Conservation (phyloP, 768 basidiomycete genomes). For the Collybia sp. region DNA sequence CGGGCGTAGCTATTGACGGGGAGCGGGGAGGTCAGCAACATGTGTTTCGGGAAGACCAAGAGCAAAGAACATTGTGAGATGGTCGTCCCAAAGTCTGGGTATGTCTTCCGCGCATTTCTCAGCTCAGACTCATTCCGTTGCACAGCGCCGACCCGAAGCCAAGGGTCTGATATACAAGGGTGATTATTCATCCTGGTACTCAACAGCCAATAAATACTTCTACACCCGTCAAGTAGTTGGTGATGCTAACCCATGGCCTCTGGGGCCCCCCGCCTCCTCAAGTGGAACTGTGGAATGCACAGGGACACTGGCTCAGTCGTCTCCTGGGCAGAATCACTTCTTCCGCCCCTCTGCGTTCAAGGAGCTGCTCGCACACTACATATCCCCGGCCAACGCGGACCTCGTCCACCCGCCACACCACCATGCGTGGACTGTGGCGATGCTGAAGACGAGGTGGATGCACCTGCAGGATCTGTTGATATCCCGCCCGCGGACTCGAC, state of each 20-base stretch:
- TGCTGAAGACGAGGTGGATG: constrained; percentile 25
- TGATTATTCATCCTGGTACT: constrained; percentile 83
- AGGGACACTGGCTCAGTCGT: constrained; percentile 75
- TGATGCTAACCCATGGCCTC: no score
- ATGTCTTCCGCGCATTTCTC: constrained; percentile 17
- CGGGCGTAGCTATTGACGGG: constrained; percentile 54
- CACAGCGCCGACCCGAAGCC: constrained; percentile 44
- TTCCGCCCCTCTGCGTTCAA: constrained; percentile 72
- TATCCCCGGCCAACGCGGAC: no score
- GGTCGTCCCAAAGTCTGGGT: constrained; percentile 80
- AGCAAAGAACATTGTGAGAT: constrained; percentile 51
- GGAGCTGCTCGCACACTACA: constrained; percentile 44
- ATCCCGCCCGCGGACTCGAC: constrained; percentile 66
- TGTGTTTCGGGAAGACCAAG: constrained; percentile 74
- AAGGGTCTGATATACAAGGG: constrained; percentile 78
- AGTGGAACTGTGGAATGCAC: no score
- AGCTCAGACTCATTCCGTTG: background rate
- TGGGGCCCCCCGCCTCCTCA: no score
- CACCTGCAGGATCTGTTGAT: constrained; percentile 77
- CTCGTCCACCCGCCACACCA: no score
- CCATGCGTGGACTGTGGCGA: constrained; percentile 42
- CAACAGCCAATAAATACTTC: constrained; percentile 87
- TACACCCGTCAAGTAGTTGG: constrained; percentile 60
- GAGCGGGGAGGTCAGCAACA: constrained; percentile 56
- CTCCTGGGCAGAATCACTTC: constrained; percentile 89